Conservation (phyloP, 768 basidiomycete species). For the Hygrocybe punicea region DNA sequence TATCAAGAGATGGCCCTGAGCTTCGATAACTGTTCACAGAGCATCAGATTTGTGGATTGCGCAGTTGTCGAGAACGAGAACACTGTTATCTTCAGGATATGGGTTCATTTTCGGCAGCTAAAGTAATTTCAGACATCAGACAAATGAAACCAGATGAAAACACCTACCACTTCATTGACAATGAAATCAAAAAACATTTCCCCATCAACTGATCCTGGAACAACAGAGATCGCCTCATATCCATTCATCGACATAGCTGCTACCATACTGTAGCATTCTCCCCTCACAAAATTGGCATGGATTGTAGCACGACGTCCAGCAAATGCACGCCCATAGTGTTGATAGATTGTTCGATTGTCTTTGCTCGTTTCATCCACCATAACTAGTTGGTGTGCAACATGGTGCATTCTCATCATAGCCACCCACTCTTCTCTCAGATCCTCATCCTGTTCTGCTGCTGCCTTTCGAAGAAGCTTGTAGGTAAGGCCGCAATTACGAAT, state of each 20-base stretch:
- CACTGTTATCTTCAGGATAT: slow-evolving; percentile 22
- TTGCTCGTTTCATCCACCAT: slow-evolving; percentile 32
- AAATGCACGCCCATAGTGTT: slow-evolving; percentile 24
- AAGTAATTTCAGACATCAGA: not conserved
- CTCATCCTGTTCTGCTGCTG: not conserved
- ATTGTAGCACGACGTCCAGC: slow-evolving; percentile 16
- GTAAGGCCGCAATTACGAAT: slow-evolving; percentile 18
- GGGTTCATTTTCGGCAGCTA: slow-evolving; percentile 26
- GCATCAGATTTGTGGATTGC: slow-evolving; percentile 25
- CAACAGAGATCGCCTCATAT: slow-evolving; percentile 21
- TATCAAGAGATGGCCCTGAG: slow-evolving; percentile 8
- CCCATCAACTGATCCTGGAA: slow-evolving; percentile 28
- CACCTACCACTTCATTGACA: slow-evolving; percentile 23
- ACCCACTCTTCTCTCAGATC: slow-evolving; percentile 13
- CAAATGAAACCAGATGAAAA: not conserved
- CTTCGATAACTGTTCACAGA: slow-evolving; percentile 22
- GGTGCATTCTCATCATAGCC: slow-evolving; percentile 7
- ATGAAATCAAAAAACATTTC: slow-evolving; percentile 31
- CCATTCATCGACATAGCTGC: slow-evolving; percentile 28
- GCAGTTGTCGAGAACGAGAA: slow-evolving; percentile 33
- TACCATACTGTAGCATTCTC: too few species aligned
- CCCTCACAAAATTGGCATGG: slow-evolving; percentile 20
- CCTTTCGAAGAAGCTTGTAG: slow-evolving; percentile 24
- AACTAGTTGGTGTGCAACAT: slow-evolving; percentile 19
- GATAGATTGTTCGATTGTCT: slow-evolving; percentile 25